Evolutionary conservation across 306 rosid genomes (phyloP).

Genomic region (Delonix regia): DNA sequence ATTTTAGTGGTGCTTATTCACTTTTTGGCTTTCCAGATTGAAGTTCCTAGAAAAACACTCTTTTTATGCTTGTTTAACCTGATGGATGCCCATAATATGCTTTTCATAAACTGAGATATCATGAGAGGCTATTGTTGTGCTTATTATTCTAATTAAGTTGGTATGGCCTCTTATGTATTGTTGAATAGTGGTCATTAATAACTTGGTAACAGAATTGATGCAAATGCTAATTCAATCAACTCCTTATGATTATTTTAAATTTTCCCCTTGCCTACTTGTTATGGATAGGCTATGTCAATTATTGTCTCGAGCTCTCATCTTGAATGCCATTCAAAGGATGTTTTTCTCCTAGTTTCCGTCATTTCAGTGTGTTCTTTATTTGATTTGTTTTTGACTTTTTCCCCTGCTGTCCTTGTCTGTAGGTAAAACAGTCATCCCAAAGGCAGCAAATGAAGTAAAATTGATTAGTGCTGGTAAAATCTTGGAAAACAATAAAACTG

Average conservation of each 20-base stretch:
- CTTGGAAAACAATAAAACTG: conserved; percentile 74
- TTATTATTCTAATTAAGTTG: background rate
- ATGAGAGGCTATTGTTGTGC: background rate
- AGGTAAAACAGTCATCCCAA: conserved; percentile 64
- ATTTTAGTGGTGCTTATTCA: background rate
- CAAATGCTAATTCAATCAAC: background rate
- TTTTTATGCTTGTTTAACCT: background rate
- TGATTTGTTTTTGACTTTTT: conserved; percentile 2
- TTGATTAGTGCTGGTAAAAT: conserved; percentile 66
- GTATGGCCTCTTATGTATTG: background rate
- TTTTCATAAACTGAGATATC: background rate
- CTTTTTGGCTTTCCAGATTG: background rate
- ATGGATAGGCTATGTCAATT: too few species aligned
- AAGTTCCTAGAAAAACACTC: background rate
- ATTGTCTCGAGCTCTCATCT: background rate
- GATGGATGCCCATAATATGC: background rate
- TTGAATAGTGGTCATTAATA: background rate
- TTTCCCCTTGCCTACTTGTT: background rate
- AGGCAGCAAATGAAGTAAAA: conserved; percentile 65
- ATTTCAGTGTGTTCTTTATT: background rate
- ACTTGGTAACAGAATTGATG: conserved; percentile 4
- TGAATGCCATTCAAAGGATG: background rate
- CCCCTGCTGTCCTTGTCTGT: background rate
- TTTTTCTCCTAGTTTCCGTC: background rate
- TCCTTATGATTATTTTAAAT: background rate